Conservation (phyloP, 257 asterid species). For the Solanum raphanifolium region DNA sequence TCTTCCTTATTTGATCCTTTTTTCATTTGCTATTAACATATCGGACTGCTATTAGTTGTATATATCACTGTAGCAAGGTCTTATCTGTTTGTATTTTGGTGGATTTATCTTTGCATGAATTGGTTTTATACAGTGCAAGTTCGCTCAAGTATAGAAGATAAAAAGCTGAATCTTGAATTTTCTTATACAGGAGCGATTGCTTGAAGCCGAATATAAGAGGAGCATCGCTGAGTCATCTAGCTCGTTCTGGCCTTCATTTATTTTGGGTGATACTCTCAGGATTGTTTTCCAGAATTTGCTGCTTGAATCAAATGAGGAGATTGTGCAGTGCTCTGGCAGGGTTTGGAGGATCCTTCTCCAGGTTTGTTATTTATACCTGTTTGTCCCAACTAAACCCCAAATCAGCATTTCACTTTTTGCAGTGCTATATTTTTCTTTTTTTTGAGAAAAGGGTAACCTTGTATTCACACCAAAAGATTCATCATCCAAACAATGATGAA, state of each 20-base stretch:
- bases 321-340: constrained; percentile 76
- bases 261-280: constrained; percentile 91
- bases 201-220: constrained; percentile 80
- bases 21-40: not conserved
- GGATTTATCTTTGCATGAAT: not conserved
- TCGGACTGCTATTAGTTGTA: not conserved
- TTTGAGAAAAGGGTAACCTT: too few relatives aligned
- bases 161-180: not conserved
- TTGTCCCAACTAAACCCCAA: not conserved
- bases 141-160: not conserved
- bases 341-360: constrained; percentile 86
- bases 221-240: constrained; percentile 49
- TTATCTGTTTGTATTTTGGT: not conserved
- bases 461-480: too few relatives aligned
- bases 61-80: not conserved
- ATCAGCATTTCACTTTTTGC: not conserved
- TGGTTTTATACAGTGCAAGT: not conserved
- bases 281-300: constrained; percentile 96
- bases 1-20: not conserved
- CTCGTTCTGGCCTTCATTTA: constrained; percentile 94
- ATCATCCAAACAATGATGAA: too few relatives aligned
- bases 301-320: constrained; percentile 92
- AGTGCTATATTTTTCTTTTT: not conserved
- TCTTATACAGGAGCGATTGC: constrained; percentile 86
- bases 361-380: constrained; percentile 21